phyloP scores from a whole-genome alignment of 164 flowering plant genomes.

The Stephania cephalantha region DNA sequence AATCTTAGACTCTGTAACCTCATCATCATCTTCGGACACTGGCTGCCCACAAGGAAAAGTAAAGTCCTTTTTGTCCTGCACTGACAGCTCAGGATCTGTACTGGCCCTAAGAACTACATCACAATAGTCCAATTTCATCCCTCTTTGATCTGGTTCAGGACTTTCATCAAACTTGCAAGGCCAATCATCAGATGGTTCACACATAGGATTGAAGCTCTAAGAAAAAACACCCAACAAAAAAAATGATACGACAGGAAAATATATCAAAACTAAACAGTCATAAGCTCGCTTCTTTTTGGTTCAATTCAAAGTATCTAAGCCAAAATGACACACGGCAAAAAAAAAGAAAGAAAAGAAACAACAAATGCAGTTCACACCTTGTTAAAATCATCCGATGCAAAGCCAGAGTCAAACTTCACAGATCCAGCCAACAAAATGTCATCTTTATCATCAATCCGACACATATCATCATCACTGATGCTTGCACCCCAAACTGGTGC shows the following conservation, averaged over 20 bases:
- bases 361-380: constrained; percentile 37
- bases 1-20: constrained; percentile 63
- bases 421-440: constrained; percentile 33
- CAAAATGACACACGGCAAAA: background rate
- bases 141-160: constrained; percentile 28
- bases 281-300: background rate
- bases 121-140: constrained; percentile 17
- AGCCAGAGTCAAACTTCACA: constrained; percentile 17
- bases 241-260: background rate
- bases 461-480: constrained; percentile 60
- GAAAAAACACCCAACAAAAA: background rate
- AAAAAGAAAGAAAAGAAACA: background rate
- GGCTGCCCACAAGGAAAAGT: constrained; percentile 42
- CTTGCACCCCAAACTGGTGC: constrained; percentile 30
- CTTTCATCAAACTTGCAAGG: constrained; percentile 49
- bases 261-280: background rate
- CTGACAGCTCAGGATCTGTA: constrained; percentile 17
- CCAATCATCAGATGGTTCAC: constrained; percentile 62
- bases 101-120: constrained; percentile 21
- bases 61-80: constrained; percentile 30
- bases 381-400: constrained; percentile 30
- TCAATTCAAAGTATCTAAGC: background rate
- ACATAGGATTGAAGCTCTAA: constrained; percentile 64
- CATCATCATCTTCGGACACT: constrained; percentile 59
- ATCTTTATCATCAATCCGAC: constrained; percentile 49